Percentiles rank a stretch among this genome's conserved stretches.
phyloP scores from a whole-genome alignment of 2,329 filamentous ascomycete species.

The Fragosphaeria purpurea region DNA sequence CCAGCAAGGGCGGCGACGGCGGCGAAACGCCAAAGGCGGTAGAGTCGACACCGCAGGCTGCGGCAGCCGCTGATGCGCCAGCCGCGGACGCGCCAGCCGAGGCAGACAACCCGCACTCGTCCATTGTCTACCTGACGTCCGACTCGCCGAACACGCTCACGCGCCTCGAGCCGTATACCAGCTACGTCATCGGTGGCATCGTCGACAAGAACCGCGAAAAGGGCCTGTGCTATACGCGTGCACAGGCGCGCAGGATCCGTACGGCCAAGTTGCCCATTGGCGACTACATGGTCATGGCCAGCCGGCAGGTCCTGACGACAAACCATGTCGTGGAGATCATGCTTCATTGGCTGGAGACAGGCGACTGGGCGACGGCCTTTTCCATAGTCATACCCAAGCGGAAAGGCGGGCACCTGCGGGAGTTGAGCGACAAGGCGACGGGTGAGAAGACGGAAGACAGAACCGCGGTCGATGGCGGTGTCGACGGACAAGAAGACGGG shows the following conservation, averaged over 20 bases:
- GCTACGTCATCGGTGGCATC: constrained; percentile 86
- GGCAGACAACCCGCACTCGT: constrained; percentile 23
- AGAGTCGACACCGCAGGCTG: too few species aligned
- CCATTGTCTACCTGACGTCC: constrained; percentile 77
- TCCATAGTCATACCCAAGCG: constrained; percentile 78
- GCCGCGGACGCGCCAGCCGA: constrained; percentile 12
- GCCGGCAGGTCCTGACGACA: constrained; percentile 75
- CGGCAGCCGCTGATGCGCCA: neutral
- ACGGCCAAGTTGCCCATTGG: constrained; percentile 91
- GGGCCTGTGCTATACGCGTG: constrained; percentile 79
- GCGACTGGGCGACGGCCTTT: constrained; percentile 88
- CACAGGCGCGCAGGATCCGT: constrained; percentile 62
- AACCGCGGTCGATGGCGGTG: constrained; percentile 19
- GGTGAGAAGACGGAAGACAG: constrained; percentile 18
- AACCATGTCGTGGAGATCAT: constrained; percentile 98
- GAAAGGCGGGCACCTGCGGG: constrained; percentile 66
- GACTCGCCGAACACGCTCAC: constrained; percentile 82
- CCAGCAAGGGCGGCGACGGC: constrained; percentile 10
- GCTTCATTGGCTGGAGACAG: constrained; percentile 80
- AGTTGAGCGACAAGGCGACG: constrained; percentile 15
- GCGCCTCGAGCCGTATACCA: constrained; percentile 75
- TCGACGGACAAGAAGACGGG: constrained; percentile 9
- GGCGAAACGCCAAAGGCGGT: neutral
- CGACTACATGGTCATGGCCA: constrained; percentile 88
- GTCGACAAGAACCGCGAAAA: constrained; percentile 97